Conservation (phyloP, 768 basidiomycete species). For the Pleurotus salmoneostramineus region DNA sequence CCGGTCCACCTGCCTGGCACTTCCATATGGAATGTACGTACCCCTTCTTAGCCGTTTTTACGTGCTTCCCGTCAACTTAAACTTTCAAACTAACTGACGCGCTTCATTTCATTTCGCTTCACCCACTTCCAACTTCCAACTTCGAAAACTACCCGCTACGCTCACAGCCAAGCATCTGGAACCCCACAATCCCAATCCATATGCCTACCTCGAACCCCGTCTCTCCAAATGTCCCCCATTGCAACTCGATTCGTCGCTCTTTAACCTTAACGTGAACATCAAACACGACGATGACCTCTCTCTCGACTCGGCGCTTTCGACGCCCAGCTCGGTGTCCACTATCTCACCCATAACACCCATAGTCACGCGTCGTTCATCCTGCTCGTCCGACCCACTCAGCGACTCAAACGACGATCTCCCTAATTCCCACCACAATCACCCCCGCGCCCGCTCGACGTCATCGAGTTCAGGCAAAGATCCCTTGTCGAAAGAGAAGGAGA, state of each 20-base stretch:
- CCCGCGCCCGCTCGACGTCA: slow-evolving; percentile 25
- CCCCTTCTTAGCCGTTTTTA: background rate
- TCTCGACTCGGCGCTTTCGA: slow-evolving; percentile 15
- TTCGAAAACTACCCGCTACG: background rate
- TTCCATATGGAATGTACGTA: slow-evolving; percentile 21
- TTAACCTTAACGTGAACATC: slow-evolving; percentile 12
- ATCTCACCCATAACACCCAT: slow-evolving; percentile 25
- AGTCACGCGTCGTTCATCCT: slow-evolving; percentile 18
- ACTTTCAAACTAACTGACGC: too few relatives aligned
- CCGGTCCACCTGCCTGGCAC: slow-evolving; percentile 18
- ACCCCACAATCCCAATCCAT: slow-evolving; percentile 16
- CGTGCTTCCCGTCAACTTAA: background rate
- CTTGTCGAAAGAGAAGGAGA: slow-evolving; percentile 50
- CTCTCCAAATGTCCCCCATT: slow-evolving; percentile 16
- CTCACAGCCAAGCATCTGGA: slow-evolving; percentile 24
- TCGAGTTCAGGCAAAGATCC: slow-evolving; percentile 21
- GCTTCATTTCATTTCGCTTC: too few relatives aligned
- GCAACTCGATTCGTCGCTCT: slow-evolving; percentile 18
- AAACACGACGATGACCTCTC: slow-evolving; percentile 4
- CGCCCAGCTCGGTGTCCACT: slow-evolving; percentile 19
- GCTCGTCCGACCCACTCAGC: slow-evolving; percentile 13
- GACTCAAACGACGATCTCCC: slow-evolving; percentile 24
- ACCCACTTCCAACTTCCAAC: too few relatives aligned
- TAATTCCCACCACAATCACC: too few relatives aligned
- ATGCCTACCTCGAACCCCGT: slow-evolving; percentile 15